Base-by-base conservation (phyloP, 768 basidiomycete genomes). In the Suillus cothurnatus region DNA sequence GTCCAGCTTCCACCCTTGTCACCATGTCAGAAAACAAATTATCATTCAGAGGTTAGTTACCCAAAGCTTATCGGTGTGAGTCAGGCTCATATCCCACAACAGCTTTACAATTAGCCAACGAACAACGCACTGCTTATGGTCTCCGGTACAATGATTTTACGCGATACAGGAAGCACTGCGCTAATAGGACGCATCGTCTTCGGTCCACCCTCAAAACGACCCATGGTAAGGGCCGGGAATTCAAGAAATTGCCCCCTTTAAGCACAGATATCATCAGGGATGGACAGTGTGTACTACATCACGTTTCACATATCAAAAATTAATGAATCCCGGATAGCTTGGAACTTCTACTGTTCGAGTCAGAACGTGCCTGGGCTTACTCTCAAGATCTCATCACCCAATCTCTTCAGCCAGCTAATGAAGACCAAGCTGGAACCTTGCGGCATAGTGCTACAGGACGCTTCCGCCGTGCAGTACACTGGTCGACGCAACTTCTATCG, bases 111-210 rank as follows among this genome's bases (percentile, higher is more conserved):
- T 83, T 94, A 61, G 88, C 87, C 45, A 95, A 96, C 74, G 90
- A 94, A 73, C 94, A 97, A 73, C 88, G 97, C 63, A 94, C 84
- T 68, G 88, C 92, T 4, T 97, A 96, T 76, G 97, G 97, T 7
- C 79, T 97, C 67, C 88, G 96, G 67, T 95, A 94, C 74, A 93
- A 90, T 72, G 96, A 99, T 74, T 91, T 88, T 76, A 80, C 83
- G 61, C 88, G 95, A 61, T 98, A 98, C 79, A 94, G 95, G 70
- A 94, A 94, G 70, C 95, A 99, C 72, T 97, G 95, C 74, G 88
- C 91, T 7, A 94, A 95, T 74, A 88, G 93, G 71, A 91, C 95
- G 0, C 94, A 95, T 77, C 88, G 93, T 58, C 81, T 97, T 47
- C 88, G 95, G 67, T 93, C 92, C 34, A 83, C 88, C 1, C 84